phyloP scores from a whole-genome alignment of 371 early-diverging fungal genomes.

The Haplosporangium sp. region DNA sequence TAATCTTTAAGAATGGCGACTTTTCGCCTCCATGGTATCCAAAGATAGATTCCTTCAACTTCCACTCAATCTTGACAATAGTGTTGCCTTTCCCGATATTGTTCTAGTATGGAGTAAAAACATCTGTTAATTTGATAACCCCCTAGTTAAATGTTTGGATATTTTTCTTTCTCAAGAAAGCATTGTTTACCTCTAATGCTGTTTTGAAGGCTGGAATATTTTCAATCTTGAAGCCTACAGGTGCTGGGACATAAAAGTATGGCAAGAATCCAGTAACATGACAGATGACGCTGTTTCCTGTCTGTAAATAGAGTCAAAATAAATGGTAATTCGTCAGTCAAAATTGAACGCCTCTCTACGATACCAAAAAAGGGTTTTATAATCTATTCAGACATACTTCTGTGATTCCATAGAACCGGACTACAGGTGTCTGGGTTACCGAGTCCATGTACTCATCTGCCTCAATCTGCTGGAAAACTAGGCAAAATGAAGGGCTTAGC shows the following conservation, averaged over 20 bases:
- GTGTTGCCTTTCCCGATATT: constrained; percentile 53
- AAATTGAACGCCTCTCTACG: not conserved
- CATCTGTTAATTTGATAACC: not conserved
- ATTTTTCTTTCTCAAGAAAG: not conserved
- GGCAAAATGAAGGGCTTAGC: not conserved
- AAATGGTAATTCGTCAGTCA: not conserved
- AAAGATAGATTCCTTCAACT: constrained; percentile 82
- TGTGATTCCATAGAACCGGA: constrained; percentile 93
- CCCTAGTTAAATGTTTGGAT: not conserved
- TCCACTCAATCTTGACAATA: constrained; percentile 72
- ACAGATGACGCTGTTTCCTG: constrained; percentile 89
- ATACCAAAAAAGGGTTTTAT: not conserved
- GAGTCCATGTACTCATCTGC: constrained; percentile 82
- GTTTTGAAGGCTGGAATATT: constrained; percentile 68
- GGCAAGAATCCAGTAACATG: constrained; percentile 95
- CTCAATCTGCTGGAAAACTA: constrained; percentile 96
- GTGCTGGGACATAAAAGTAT: constrained; percentile 97
- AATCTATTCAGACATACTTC: constrained; percentile 62
- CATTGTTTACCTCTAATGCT: constrained; percentile 67
- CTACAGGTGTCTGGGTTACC: constrained; percentile 61
- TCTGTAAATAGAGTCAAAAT: constrained; percentile 48
- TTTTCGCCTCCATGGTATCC: constrained; percentile 84
- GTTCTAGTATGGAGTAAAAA: not conserved
- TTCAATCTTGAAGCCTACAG: constrained; percentile 75
- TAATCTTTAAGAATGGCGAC: constrained; percentile 77